These are phyloP conservation scores for Neoarthrinium moseri DNA, from an alignment of 2,329 filamentous ascomycete species.

Conservation along the genomic window DNA sequence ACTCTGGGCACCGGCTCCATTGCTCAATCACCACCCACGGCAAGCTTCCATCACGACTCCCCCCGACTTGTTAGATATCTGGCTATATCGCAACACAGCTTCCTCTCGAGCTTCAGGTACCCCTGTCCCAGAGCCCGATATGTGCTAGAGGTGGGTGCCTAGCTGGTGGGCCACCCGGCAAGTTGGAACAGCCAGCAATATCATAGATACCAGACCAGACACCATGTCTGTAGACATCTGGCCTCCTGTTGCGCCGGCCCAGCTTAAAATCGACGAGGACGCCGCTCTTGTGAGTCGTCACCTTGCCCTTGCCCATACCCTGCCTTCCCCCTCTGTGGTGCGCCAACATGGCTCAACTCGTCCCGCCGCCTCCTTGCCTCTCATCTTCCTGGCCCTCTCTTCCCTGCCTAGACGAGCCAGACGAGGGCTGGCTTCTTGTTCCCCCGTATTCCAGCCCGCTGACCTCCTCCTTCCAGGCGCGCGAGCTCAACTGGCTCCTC, in stretches of 20 bases:
- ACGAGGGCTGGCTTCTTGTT: slow-evolving; percentile 10
- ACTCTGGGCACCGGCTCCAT: no score
- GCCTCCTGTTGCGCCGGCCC: slow-evolving; percentile 49
- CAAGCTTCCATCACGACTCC: no score
- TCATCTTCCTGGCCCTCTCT: not conserved
- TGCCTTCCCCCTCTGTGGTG: no score
- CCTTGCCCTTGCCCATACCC: not conserved
- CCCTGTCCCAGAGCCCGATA: no score
- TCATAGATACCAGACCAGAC: no score
- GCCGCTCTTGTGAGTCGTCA: slow-evolving; percentile 46
- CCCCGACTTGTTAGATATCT: no score
- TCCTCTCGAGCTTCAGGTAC: no score
- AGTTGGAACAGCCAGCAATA: no score
- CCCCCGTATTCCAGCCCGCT: slow-evolving; percentile 3
- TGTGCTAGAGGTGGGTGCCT: no score
- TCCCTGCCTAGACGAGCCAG: not conserved
- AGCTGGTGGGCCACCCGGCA: no score
- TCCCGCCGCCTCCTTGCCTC: slow-evolving; percentile 2
- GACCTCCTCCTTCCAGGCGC: slow-evolving; percentile 20
- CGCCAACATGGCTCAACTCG: slow-evolving; percentile 7
- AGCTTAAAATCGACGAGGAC: slow-evolving; percentile 49
- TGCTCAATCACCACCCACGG: no score
- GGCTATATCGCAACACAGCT: no score
- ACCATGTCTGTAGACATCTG: slow-evolving; percentile 56
- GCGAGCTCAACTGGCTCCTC: slow-evolving; percentile 56